Percentiles rank a stretch among this genome's conserved stretches.
phyloP scores from a whole-genome alignment of 768 basidiomycete genomes.

The Collybia sp. region DNA sequence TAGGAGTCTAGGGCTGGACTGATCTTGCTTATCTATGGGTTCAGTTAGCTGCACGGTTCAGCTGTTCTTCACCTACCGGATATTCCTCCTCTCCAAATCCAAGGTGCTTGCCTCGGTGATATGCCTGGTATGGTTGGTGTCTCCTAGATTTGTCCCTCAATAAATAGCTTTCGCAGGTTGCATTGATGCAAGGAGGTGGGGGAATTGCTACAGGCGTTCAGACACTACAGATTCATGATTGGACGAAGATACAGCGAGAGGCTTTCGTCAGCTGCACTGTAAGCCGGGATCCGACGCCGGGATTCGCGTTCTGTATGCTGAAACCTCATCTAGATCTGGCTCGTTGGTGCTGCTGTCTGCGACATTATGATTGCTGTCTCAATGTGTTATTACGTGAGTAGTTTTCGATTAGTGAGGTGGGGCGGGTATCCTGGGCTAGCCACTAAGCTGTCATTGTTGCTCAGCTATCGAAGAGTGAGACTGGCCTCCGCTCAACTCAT shows the following conservation, averaged over 20 bases:
- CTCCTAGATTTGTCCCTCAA: neutral
- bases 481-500: slow-evolving; percentile 18
- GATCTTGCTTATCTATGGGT: neutral
- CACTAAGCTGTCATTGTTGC: neutral
- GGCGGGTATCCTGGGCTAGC: neutral
- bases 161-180: slow-evolving; percentile 6
- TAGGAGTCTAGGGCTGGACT: too few relatives aligned
- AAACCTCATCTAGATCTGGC: slow-evolving; percentile 12
- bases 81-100: slow-evolving; percentile 20
- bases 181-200: slow-evolving; percentile 12
- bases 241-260: slow-evolving; percentile 11
- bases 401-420: neutral
- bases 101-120: slow-evolving; percentile 12
- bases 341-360: slow-evolving; percentile 18
- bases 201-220: slow-evolving; percentile 16
- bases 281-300: slow-evolving; percentile 6
- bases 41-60: slow-evolving; percentile 26
- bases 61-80: slow-evolving; percentile 26
- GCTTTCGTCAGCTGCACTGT: slow-evolving; percentile 13
- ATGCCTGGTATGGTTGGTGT: slow-evolving; percentile 5
- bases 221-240: slow-evolving; percentile 12
- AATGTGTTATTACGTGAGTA: slow-evolving; percentile 21
- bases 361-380: slow-evolving; percentile 20
- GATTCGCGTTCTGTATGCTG: neutral
- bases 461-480: slow-evolving; percentile 16